phyloP scores from a whole-genome alignment of 1,284 basidiomycete species.

The Takashimella koratensis region DNA sequence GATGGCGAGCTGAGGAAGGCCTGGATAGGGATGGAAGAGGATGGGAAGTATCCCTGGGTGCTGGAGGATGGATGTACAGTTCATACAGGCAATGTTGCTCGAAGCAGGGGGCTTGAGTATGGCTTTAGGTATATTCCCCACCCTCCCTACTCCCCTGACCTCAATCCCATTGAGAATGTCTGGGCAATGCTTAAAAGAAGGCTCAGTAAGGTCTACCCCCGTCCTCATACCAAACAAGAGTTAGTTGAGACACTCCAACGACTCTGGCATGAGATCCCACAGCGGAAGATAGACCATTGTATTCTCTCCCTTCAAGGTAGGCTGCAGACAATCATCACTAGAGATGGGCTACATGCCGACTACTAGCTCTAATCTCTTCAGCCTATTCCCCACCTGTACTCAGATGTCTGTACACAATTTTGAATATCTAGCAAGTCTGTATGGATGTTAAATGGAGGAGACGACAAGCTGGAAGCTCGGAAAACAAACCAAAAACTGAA shows the following conservation, averaged over 20 bases:
- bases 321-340: too few species aligned
- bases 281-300: not conserved
- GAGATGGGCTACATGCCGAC: too few species aligned
- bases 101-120: not conserved
- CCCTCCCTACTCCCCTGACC: not conserved
- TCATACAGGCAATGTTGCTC: not conserved
- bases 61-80: constrained; percentile 1
- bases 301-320: too few species aligned
- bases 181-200: not conserved
- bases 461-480: too few species aligned
- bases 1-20: not conserved
- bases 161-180: constrained; percentile 3
- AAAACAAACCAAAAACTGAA: too few species aligned
- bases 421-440: too few species aligned
- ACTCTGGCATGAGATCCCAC: not conserved
- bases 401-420: too few species aligned
- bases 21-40: not conserved
- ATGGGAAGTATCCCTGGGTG: too few species aligned
- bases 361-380: too few species aligned
- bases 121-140: not conserved
- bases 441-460: too few species aligned
- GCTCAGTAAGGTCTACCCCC: not conserved
- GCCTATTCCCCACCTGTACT: too few species aligned
- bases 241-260: not conserved
- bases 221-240: not conserved